Evolutionary conservation across 1,139 yeast genomes (phyloP).

Genomic region (Trichomonascaceae sp.): DNA sequence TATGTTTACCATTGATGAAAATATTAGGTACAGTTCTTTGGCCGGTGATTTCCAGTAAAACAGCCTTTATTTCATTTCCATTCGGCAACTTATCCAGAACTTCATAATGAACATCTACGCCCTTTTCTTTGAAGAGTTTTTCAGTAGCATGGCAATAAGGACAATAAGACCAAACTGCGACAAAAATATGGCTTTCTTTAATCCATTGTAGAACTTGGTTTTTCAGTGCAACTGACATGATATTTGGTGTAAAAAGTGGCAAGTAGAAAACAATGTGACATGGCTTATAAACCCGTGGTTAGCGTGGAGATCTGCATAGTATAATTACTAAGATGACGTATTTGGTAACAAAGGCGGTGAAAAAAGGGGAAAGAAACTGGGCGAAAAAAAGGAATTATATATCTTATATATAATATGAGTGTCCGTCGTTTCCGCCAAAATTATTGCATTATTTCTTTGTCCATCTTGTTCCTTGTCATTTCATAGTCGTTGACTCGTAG

Average conservation of each 20-base stretch:
- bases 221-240: slow-evolving; percentile 15
- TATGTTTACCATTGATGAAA: slow-evolving; percentile 81
- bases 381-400: not conserved
- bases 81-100: slow-evolving; percentile 31
- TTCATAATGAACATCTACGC: slow-evolving; percentile 21
- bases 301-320: not conserved
- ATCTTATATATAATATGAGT: not conserved
- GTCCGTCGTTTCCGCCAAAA: too few relatives aligned
- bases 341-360: not conserved
- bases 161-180: slow-evolving; percentile 62
- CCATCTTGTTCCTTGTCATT: not conserved
- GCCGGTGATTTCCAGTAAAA: slow-evolving; percentile 69
- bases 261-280: not conserved
- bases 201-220: slow-evolving; percentile 59
- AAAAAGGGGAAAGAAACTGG: not conserved
- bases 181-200: slow-evolving; percentile 61
- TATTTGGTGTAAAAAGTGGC: not conserved
- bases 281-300: not conserved
- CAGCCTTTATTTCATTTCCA: slow-evolving; percentile 72
- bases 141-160: slow-evolving; percentile 31
- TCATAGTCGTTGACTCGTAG: not conserved
- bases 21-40: slow-evolving; percentile 93
- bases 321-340: not conserved
- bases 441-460: too few relatives aligned
- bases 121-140: slow-evolving; percentile 21